A percentile compares a stretch with the other conserved stretches of the same genome.
phyloP scores from a whole-genome alignment of 2,329 filamentous ascomycete genomes.

The Ilyonectria destructans region DNA sequence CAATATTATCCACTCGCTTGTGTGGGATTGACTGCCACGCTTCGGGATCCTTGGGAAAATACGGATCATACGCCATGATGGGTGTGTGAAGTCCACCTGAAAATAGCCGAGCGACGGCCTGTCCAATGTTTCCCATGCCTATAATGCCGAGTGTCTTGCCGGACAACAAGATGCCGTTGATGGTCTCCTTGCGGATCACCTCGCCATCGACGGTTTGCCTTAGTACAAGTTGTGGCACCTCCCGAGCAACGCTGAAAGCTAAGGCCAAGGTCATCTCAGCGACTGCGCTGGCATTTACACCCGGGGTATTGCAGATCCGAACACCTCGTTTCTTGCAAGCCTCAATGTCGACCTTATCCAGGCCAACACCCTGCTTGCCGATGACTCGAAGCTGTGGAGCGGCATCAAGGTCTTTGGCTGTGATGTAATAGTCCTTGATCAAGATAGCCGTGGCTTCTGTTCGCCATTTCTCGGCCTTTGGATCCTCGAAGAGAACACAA shows the following conservation, averaged over 20 bases:
- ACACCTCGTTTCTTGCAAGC: constrained; percentile 44
- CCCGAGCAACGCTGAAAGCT: constrained; percentile 50
- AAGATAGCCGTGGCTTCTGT: constrained; percentile 55
- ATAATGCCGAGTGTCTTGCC: constrained; percentile 56
- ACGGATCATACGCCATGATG: constrained; percentile 56
- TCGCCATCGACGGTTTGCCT: constrained; percentile 43
- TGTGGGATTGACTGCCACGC: constrained; percentile 48
- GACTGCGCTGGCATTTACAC: constrained; percentile 44
- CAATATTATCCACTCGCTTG: constrained; percentile 46
- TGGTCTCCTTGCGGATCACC: constrained; percentile 46
- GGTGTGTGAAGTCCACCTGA: constrained; percentile 49
- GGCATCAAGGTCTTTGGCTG: constrained; percentile 47
- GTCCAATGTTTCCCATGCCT: constrained; percentile 58
- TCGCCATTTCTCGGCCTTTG: constrained; percentile 53
- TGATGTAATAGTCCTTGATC: constrained; percentile 53
- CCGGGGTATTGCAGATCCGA: constrained; percentile 47
- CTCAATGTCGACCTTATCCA: constrained; percentile 51
- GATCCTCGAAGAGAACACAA: constrained; percentile 52
- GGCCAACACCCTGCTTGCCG: constrained; percentile 51
- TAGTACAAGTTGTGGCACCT: constrained; percentile 50
- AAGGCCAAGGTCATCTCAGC: constrained; percentile 54
- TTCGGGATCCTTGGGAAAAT: constrained; percentile 36
- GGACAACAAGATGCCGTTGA: constrained; percentile 48
- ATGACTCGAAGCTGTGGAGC: constrained; percentile 48
- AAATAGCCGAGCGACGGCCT: constrained; percentile 55